Base-by-base conservation (phyloP, 2,329 filamentous ascomycete genomes). In the Botrytis squamosa region DNA sequence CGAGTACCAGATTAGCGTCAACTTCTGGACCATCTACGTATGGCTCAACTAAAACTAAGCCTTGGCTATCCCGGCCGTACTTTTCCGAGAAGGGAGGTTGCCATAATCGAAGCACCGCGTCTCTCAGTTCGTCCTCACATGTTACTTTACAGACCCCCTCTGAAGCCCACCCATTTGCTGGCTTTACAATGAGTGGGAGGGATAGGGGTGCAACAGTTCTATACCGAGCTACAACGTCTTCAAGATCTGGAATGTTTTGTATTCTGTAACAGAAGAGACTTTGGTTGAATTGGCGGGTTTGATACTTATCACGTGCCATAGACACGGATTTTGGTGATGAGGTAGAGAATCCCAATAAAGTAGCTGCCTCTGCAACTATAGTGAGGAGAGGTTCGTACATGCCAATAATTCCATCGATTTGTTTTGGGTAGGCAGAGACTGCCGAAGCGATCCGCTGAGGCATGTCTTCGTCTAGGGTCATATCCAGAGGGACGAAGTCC, bases 401-500 rank as follows among this genome's bases (percentile, higher is more conserved):
- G 42, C 44, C 42, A 33, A 66, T 25, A 8, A 49, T 49, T 14
- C 64, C 42, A 36, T 36, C 29, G 12, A 66, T 66, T n/a, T 66
- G 29, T 36, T 38, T 36, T n/a, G 64, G 64, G 12, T 66, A 66
- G 20, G 22, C 12, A 25, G 38, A 66, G 22, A 49, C 33, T 49
- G 64, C 44, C 20, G 44, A 66, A 33, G 33, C 64, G 20, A 66
- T 66, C 29, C 44, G 63, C 29, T 36, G 6, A 66, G 64, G 64
- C 64, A 66, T 66, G 44, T 49, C 33, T 14, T 49, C 44, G 25
- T 33, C 25, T 4, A 66, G 33, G 14, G 18, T 16, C 64, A 49
- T 66, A 42, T 64, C 25, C 60, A 64, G n/a, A 42, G 60, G 60
- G 25, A 66, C 64, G 42, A 66, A 66, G 29, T 66, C 44, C 22